Percentiles rank a stretch among this genome's conserved stretches.
Evolutionary conservation across 2,329 filamentous ascomycete species (phyloP).

Genomic region (Ramularia endophylla): DNA sequence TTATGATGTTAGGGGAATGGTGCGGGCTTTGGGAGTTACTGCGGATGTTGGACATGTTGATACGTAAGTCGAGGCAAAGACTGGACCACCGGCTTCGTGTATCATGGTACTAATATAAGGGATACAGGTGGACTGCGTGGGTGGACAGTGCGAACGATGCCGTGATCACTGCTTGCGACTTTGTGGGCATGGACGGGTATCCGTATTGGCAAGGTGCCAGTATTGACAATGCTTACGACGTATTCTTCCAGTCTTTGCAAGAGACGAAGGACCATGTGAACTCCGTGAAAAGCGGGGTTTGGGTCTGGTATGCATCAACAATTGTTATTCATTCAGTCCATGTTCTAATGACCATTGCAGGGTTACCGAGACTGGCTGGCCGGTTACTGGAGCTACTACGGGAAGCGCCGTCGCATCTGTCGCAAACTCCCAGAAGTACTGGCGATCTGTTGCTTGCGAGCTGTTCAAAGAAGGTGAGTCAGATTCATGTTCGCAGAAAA

Average conservation of each 20-base stretch:
- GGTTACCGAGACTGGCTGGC: conserved; percentile 58
- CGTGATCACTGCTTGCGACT: conserved; percentile 59
- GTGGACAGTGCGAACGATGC: conserved; percentile 53
- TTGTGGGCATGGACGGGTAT: conserved; percentile 60
- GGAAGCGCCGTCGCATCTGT: conserved; percentile 51
- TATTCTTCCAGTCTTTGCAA: conserved; percentile 45
- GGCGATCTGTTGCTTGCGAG: conserved; percentile 56
- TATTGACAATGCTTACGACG: conserved; percentile 50
- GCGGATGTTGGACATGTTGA: conserved; percentile 60
- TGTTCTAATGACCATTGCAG: conserved; percentile 60
- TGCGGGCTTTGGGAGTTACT: conserved; percentile 41
- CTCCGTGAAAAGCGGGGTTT: conserved; percentile 20
- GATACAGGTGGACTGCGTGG: conserved; percentile 35
- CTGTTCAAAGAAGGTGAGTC: conserved; percentile 47
- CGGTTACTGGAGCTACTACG: conserved; percentile 48
- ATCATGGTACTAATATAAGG: no score
- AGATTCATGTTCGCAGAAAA: no score
- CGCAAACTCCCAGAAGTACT: conserved; percentile 59
- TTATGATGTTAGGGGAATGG: conserved; percentile 49
- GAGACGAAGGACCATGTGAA: conserved; percentile 39
- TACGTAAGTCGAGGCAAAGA: conserved; percentile 59
- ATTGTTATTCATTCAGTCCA: conserved; percentile 34
- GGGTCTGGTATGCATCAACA: conserved; percentile 33
- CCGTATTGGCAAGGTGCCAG: conserved; percentile 59
- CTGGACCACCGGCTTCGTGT: neutral